A percentile compares a stretch with the other conserved stretches of the same genome.
Conservation (phyloP, 2,329 filamentous ascomycete genomes). For the Colletotrichum filicis region DNA sequence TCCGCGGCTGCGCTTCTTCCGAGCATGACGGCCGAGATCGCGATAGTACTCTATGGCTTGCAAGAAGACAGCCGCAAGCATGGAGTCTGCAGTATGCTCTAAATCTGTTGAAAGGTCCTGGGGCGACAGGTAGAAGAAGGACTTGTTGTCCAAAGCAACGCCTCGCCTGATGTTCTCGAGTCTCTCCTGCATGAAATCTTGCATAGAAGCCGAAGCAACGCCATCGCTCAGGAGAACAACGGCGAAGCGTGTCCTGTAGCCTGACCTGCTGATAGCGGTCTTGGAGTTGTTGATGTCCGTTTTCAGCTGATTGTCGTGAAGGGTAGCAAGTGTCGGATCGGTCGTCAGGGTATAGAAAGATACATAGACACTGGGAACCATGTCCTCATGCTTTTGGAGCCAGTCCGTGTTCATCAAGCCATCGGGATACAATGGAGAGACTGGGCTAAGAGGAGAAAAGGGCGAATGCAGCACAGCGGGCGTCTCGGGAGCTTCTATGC, state of each 20-base stretch:
- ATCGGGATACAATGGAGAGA: slow-evolving; percentile 87
- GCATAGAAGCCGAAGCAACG: slow-evolving; percentile 50
- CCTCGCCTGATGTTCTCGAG: slow-evolving; percentile 82
- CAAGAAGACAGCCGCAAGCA: slow-evolving; percentile 79
- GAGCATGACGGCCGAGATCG: slow-evolving; percentile 90
- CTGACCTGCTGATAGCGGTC: slow-evolving; percentile 72
- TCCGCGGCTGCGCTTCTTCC: slow-evolving; percentile 87
- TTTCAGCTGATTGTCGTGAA: slow-evolving; percentile 90
- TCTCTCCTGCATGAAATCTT: slow-evolving; percentile 75
- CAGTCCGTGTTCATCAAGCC: slow-evolving; percentile 85
- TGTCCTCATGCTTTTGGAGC: slow-evolving; percentile 88
- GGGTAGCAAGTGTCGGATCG: slow-evolving; percentile 77
- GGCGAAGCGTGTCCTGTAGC: slow-evolving; percentile 81
- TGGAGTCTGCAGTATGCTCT: slow-evolving; percentile 76
- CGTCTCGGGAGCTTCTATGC: slow-evolving; percentile 58
- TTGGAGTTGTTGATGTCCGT: slow-evolving; percentile 85
- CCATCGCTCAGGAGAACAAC: slow-evolving; percentile 83
- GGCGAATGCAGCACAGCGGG: slow-evolving; percentile 83
- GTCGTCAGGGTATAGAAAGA: slow-evolving; percentile 83
- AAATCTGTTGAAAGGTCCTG: slow-evolving; percentile 78
- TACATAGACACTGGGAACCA: slow-evolving; percentile 83
- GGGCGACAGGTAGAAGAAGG: slow-evolving; percentile 85
- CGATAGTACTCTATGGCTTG: slow-evolving; percentile 90
- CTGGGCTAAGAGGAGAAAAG: slow-evolving; percentile 87
- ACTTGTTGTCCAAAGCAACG: slow-evolving; percentile 84